These are phyloP conservation scores for Sphaerulina populicola DNA, from an alignment of 2,329 filamentous ascomycete species.

Conservation along the genomic window DNA sequence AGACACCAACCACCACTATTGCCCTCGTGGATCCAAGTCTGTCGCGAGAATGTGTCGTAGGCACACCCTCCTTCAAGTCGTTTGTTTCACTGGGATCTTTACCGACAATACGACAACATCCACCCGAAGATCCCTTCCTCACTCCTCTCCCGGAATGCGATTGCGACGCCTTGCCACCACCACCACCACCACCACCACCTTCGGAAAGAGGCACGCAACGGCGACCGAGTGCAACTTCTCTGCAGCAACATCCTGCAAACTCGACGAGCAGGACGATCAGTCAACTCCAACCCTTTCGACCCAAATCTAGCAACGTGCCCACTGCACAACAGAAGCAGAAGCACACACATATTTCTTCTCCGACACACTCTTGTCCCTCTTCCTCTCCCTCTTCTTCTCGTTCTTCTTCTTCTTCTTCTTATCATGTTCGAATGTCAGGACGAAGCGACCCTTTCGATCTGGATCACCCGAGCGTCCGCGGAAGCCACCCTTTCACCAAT, in stretches of 20 bases:
- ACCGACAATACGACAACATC: conserved; percentile 19
- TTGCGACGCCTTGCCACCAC: not conserved
- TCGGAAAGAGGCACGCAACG: not conserved
- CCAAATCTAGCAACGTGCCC: conserved; percentile 1
- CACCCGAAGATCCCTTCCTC: conserved; percentile 27
- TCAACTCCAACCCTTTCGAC: conserved; percentile 13
- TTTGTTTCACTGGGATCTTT: conserved; percentile 22
- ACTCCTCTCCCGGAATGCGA: conserved; percentile 9
- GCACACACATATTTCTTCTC: conserved; percentile 10
- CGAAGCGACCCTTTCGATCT: conserved; percentile 23
- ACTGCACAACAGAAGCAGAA: conserved; percentile 4
- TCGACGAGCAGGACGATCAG: conserved; percentile 17
- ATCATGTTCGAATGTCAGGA: conserved; percentile 7
- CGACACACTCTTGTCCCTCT: conserved; percentile 3
- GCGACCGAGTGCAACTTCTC: conserved; percentile 6
- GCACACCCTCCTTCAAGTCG: conserved; percentile 22
- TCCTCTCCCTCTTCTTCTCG: conserved; percentile 5
- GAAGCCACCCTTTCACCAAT: not conserved
- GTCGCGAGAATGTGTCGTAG: conserved; percentile 21
- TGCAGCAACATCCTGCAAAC: conserved; percentile 17
- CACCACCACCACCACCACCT: not conserved
- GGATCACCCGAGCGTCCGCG: conserved; percentile 11
- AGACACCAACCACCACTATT: conserved; percentile 9
- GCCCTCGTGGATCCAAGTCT: conserved; percentile 20
- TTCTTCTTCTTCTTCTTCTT: conserved; percentile 9